A percentile compares a stretch with the other conserved stretches of the same genome.
These are phyloP conservation scores for Exophiala calicioides DNA, from an alignment of 2,329 filamentous ascomycete species.

Conservation along the genomic window DNA sequence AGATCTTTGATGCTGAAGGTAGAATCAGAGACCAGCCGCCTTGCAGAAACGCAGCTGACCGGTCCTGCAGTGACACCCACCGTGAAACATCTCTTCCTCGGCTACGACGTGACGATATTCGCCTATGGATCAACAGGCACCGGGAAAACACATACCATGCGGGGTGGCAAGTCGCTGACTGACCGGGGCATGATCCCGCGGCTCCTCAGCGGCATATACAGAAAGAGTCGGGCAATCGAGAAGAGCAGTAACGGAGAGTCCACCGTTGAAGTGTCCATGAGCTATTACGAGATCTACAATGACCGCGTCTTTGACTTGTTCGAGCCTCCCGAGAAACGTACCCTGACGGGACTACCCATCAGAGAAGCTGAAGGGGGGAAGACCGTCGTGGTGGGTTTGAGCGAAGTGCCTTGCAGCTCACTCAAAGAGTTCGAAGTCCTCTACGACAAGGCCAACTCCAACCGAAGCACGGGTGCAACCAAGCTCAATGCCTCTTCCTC, in stretches of 20 bases:
- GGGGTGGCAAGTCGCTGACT: constrained; percentile 80
- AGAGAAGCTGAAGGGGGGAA: constrained; percentile 78
- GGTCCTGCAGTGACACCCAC: constrained; percentile 73
- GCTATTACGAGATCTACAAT: constrained; percentile 97
- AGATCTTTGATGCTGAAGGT: constrained; percentile 88
- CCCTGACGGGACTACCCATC: constrained; percentile 74
- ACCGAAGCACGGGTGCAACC: constrained; percentile 83
- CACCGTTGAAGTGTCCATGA: constrained; percentile 71
- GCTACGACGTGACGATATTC: constrained; percentile 84
- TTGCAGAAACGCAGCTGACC: constrained; percentile 2
- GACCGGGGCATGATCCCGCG: constrained; percentile 87
- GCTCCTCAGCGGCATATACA: constrained; percentile 80
- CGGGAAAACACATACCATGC: constrained; percentile 95
- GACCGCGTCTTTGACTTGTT: constrained; percentile 93
- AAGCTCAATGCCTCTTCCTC: constrained; percentile 90
- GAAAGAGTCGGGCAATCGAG: constrained; percentile 78
- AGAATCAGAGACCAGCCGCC: not conserved
- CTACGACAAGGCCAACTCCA: constrained; percentile 90
- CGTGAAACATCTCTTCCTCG: constrained; percentile 87
- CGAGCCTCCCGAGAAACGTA: constrained; percentile 83
- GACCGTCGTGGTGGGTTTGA: constrained; percentile 82
- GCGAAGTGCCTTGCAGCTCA: constrained; percentile 77
- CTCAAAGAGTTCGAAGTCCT: constrained; percentile 87
- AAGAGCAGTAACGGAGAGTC: constrained; percentile 75
- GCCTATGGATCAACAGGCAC: constrained; percentile 92